Evolutionary conservation across 2,329 filamentous ascomycete species (phyloP).

Genomic region (Plectosphaerella plurivora): DNA sequence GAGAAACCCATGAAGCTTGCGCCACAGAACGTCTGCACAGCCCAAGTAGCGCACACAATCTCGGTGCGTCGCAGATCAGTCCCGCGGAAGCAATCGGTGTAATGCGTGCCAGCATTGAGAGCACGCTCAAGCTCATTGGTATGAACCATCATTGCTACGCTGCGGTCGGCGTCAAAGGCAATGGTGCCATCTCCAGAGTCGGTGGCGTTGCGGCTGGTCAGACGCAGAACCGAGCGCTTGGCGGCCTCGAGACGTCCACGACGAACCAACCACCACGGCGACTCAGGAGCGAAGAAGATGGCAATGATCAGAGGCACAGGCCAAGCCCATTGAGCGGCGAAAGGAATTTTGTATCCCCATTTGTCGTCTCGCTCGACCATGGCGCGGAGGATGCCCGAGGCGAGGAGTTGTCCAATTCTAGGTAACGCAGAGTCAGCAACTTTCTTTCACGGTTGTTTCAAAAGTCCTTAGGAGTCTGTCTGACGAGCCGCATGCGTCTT

Average conservation of each 20-base stretch:
- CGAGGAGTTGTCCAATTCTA: slow-evolving; percentile 44
- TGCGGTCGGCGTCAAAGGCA: slow-evolving; percentile 33
- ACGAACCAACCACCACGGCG: slow-evolving; percentile 45
- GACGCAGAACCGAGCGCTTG: slow-evolving; percentile 29
- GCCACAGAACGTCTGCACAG: slow-evolving; percentile 35
- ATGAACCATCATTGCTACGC: slow-evolving; percentile 44
- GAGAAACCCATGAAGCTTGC: slow-evolving; percentile 27
- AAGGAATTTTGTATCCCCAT: slow-evolving; percentile 44
- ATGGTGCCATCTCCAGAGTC: slow-evolving; percentile 1
- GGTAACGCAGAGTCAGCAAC: too few species aligned
- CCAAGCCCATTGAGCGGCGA: slow-evolving; percentile 45
- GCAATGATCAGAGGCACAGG: slow-evolving; percentile 37
- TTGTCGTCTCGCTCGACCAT: slow-evolving; percentile 30
- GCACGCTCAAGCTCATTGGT: slow-evolving; percentile 43
- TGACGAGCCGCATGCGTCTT: too few species aligned
- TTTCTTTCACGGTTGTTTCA: too few species aligned
- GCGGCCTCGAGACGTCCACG: slow-evolving; percentile 32
- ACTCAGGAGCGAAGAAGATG: slow-evolving; percentile 41
- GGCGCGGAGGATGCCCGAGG: slow-evolving; percentile 35
- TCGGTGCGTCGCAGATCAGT: slow-evolving; percentile 40
- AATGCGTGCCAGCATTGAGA: slow-evolving; percentile 31
- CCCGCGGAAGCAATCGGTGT: slow-evolving; percentile 43
- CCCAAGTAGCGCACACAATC: slow-evolving; percentile 34
- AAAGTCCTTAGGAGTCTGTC: too few species aligned
- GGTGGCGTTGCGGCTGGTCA: slow-evolving; percentile 26